Conservation (phyloP, 73 alveolate genomes). For the Tetrahymena thermophila region DNA sequence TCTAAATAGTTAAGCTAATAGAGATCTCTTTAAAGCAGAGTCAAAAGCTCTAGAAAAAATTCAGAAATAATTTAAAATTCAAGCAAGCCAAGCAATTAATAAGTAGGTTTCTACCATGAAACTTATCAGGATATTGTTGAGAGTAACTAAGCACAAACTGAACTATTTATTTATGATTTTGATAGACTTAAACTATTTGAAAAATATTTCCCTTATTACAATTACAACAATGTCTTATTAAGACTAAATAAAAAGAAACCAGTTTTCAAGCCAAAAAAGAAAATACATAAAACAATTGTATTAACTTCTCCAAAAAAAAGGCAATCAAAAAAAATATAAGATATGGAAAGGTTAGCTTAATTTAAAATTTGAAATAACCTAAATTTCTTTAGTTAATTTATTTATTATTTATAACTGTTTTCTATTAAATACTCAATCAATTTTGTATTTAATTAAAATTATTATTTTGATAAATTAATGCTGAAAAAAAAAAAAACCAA, state of each 20-base stretch:
- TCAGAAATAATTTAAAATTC: not conserved
- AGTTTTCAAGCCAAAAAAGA: not conserved
- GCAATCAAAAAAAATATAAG: not conserved
- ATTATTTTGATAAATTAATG: no score
- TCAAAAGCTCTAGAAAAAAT: not conserved
- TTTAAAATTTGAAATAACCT: not conserved
- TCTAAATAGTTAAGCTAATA: not conserved
- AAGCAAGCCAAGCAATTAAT: not conserved
- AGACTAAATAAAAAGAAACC: not conserved
- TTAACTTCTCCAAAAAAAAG: not conserved
- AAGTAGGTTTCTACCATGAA: not conserved
- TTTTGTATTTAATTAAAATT: no score
- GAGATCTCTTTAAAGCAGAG: not conserved
- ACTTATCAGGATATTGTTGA: not conserved
- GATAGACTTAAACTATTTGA: not conserved
- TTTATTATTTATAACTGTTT: no score
- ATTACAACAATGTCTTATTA: not conserved
- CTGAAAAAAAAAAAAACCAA: no score
- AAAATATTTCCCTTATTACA: not conserved
- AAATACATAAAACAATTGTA: not conserved
- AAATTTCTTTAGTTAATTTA: no score
- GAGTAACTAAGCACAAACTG: not conserved
- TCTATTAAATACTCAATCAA: no score
- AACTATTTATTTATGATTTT: not conserved
- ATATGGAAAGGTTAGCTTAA: not conserved